These are phyloP conservation scores for Calycina marina DNA, from an alignment of 2,329 filamentous ascomycete genomes.

Conservation along the genomic window DNA sequence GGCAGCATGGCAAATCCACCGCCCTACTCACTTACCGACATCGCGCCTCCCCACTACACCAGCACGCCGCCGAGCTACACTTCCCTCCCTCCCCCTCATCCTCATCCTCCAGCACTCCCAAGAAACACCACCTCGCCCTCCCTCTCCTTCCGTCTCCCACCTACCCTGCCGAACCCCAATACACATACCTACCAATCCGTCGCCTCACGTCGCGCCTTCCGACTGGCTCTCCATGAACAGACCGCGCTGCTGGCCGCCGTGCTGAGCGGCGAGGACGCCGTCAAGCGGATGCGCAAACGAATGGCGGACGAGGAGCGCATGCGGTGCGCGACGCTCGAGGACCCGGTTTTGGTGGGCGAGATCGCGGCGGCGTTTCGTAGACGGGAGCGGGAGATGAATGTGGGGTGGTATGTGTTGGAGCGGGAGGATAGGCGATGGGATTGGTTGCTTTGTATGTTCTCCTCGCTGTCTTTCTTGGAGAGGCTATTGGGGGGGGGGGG, in stretches of 20 bases:
- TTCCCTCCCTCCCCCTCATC: neutral
- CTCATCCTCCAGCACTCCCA: neutral
- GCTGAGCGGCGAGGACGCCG: constrained; percentile 6
- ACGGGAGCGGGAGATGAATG: constrained; percentile 40
- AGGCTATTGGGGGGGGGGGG: neutral
- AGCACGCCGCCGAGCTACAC: neutral
- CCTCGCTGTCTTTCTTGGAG: neutral
- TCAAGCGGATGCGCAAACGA: constrained; percentile 17
- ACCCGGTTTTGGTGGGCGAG: constrained; percentile 54
- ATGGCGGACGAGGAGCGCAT: constrained; percentile 10
- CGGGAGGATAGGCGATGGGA: constrained; percentile 46
- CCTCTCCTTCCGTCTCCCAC: neutral
- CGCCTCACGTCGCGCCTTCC: constrained; percentile 43
- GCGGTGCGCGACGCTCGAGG: constrained; percentile 36
- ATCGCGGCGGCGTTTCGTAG: constrained; percentile 43
- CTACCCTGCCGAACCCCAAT: constrained; percentile 29
- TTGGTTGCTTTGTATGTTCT: constrained; percentile 38
- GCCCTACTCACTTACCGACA: too few relatives aligned
- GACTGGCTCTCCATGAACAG: constrained; percentile 24
- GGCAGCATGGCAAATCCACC: too few relatives aligned
- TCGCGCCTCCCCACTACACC: neutral
- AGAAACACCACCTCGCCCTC: neutral
- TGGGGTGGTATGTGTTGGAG: constrained; percentile 33
- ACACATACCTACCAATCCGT: constrained; percentile 49
- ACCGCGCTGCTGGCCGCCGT: constrained; percentile 13